A percentile compares a stretch with the other conserved stretches of the same genome.
phyloP scores from a whole-genome alignment of 1,284 basidiomycete genomes.

The Ceratobasidium sp. region DNA sequence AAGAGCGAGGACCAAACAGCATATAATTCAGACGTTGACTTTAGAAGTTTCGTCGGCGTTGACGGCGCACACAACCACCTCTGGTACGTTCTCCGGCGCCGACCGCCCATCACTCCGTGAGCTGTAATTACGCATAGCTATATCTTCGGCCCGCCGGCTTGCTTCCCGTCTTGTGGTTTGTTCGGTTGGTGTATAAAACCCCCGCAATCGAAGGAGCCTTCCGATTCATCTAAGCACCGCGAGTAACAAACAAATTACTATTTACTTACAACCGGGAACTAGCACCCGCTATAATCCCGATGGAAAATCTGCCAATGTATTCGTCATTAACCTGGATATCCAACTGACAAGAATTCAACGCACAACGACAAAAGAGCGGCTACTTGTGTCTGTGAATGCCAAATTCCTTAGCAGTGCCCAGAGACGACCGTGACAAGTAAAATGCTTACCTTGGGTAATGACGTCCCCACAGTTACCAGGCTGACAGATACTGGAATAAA shows the following conservation, averaged over 20 bases:
- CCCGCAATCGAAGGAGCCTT: conserved; percentile 39
- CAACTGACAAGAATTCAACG: not conserved
- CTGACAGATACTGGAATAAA: conserved; percentile 19
- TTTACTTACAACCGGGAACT: conserved; percentile 33
- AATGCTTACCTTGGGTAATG: conserved; percentile 21
- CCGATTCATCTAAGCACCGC: not conserved
- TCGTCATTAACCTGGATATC: too few relatives aligned
- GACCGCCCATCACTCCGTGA: not conserved
- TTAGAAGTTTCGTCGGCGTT: conserved; percentile 12
- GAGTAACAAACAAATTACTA: not conserved
- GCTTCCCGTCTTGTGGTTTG: conserved; percentile 7
- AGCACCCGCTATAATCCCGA: conserved; percentile 22
- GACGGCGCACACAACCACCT: not conserved
- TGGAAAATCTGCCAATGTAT: conserved; percentile 10
- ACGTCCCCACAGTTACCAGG: conserved; percentile 24
- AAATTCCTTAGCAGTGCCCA: not conserved
- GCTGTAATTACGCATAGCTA: not conserved
- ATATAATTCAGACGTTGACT: not conserved
- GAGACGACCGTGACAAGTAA: too few relatives aligned
- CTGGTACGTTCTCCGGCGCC: not conserved
- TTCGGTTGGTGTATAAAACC: conserved; percentile 33
- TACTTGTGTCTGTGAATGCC: conserved; percentile 17
- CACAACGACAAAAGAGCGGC: conserved; percentile 37
- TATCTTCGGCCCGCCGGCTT: not conserved
- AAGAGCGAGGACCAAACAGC: too few relatives aligned